Evolutionary conservation across 768 basidiomycete genomes (phyloP), one percentile per base, ranked within the genome.

Genomic region (Phlebiopsis flavidoalba): DNA sequence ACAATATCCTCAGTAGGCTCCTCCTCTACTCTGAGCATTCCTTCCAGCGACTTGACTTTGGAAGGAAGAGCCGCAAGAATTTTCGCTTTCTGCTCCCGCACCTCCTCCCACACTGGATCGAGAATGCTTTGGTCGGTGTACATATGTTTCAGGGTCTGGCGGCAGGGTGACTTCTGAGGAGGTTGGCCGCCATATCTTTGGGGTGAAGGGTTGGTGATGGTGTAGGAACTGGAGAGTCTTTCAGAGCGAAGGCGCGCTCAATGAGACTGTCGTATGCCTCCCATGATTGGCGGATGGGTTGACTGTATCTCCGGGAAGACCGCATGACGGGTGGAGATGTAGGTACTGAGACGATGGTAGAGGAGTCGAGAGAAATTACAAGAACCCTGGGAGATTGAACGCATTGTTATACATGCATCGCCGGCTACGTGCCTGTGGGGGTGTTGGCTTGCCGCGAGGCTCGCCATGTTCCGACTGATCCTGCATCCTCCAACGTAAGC

Each of bases 1-100:
- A 15, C 48, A 11, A 49, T 19, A 11, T 49, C 48, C 40, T 19
- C 19, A 36, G 36, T 17, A 15, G 50, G 21, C 49, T 57, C 24
- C 60, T 60, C 22, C 37, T 22, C 54, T 6, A 54, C 33, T 2
- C 6, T 31, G 1, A 54, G 7, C 59, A 61, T 52, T 75, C 78
- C 64, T 68, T 86, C 86, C 21, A 89, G 77, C 21, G 87, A 89
- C 70, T 84, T 82, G 49, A 89, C 85, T 71, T 90, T 90, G 33
- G 84, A 80, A 55, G 83, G 83, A 66, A 85, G 80, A 65, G 83
- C 83, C 47, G 85, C 86, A 79, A 89, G 85, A 65, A 80, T 80
- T 63, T 76, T 79, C 53, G 83, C 83, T 71, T 89, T 90, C 72
- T 81, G 77, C 70, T 81, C 79, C 49, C 87, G 80, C 56, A 90